Evolutionary conservation across 2,329 filamentous ascomycete species (phyloP).

Genomic region (Fusarium anguioides): DNA sequence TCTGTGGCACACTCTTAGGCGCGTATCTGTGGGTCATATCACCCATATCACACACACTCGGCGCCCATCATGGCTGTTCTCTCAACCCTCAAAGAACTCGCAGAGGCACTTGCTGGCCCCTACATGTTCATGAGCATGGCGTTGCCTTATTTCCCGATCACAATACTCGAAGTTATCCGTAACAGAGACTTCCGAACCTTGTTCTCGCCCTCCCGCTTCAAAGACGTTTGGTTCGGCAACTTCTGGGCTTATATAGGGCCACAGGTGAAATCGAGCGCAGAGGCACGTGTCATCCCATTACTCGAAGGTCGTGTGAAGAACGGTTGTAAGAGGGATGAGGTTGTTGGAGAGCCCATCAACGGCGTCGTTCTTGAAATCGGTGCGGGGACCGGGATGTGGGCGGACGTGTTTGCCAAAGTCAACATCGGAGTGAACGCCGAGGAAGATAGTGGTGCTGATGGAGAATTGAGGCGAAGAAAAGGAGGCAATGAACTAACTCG

Average conservation of each 20-base stretch:
- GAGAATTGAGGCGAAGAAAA: constrained; percentile 38
- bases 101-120: constrained; percentile 57
- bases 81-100: constrained; percentile 39
- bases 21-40: too few species aligned
- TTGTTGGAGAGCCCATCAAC: constrained; percentile 52
- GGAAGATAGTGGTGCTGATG: constrained; percentile 5
- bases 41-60: neutral
- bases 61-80: constrained; percentile 43
- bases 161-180: constrained; percentile 58
- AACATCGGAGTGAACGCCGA: constrained; percentile 17
- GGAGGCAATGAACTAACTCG: constrained; percentile 51
- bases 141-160: constrained; percentile 61
- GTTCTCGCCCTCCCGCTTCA: constrained; percentile 55
- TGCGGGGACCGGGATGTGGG: constrained; percentile 70
- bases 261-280: constrained; percentile 55
- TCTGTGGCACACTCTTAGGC: too few species aligned
- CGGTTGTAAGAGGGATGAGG: constrained; percentile 52
- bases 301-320: constrained; percentile 60
- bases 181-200: constrained; percentile 52
- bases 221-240: constrained; percentile 66
- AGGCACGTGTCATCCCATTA: constrained; percentile 62
- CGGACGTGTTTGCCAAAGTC: constrained; percentile 60
- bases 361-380: constrained; percentile 72
- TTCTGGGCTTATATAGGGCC: constrained; percentile 71
- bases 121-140: constrained; percentile 65